Conservation (phyloP, 2,329 filamentous ascomycete species). For the Diplodia seriata region DNA sequence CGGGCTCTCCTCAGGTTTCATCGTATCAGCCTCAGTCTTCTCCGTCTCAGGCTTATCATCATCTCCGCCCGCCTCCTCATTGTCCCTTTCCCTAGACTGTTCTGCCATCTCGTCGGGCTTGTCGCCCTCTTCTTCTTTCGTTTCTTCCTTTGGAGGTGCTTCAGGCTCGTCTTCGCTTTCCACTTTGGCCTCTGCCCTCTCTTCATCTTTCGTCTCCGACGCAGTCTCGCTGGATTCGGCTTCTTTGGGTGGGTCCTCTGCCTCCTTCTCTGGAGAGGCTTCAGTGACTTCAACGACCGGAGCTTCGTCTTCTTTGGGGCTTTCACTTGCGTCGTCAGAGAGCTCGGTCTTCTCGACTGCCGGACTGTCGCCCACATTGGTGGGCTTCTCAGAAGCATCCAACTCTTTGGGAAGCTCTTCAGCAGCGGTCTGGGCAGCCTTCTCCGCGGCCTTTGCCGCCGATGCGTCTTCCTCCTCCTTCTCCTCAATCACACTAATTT, state of each 20-base stretch:
- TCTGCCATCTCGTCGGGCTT: slow-evolving; percentile 35
- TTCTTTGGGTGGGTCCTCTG: slow-evolving; percentile 1
- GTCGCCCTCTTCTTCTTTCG: slow-evolving; percentile 34
- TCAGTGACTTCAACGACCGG: slow-evolving; percentile 16
- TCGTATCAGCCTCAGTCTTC: slow-evolving; percentile 16
- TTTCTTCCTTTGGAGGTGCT: slow-evolving; percentile 4
- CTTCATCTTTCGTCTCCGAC: slow-evolving; percentile 18
- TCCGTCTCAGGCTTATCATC: slow-evolving; percentile 37
- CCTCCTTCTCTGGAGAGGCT: slow-evolving; percentile 10
- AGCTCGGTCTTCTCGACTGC: slow-evolving; percentile 28
- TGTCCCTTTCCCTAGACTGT: slow-evolving; percentile 37
- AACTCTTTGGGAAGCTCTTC: slow-evolving; percentile 36
- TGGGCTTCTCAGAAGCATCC: slow-evolving; percentile 35
- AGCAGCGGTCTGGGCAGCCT: slow-evolving; percentile 37
- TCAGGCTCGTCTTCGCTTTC: slow-evolving; percentile 1
- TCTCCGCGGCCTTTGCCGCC: slow-evolving; percentile 35
- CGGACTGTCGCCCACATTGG: slow-evolving; percentile 25
- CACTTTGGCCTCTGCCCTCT: slow-evolving; percentile 4
- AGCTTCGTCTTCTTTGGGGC: not conserved
- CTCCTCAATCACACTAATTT: slow-evolving; percentile 80
- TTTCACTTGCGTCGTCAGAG: not conserved
- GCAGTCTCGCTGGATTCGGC: slow-evolving; percentile 18
- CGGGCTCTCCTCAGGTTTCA: slow-evolving; percentile 16
- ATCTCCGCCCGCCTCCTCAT: slow-evolving; percentile 37
- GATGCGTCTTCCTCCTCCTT: slow-evolving; percentile 71